These are phyloP conservation scores for Xylariaceae sp. DNA, from an alignment of 2,329 filamentous ascomycete genomes.

Conservation along the genomic window DNA sequence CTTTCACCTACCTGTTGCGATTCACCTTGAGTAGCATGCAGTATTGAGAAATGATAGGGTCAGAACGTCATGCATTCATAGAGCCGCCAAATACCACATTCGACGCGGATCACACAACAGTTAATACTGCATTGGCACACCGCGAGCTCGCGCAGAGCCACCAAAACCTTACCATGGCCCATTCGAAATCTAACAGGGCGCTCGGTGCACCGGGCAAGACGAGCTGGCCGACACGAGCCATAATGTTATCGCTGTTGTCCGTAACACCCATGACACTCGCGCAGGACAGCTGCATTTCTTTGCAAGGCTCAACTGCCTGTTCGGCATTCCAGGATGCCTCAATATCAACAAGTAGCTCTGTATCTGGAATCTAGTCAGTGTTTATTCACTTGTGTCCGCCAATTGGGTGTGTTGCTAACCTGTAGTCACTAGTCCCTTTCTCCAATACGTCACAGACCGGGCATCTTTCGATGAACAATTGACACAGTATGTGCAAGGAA, in stretches of 20 bases:
- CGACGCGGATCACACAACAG: conserved; percentile 8
- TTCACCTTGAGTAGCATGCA: conserved; percentile 16
- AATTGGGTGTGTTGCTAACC: conserved; percentile 6
- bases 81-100: conserved; percentile 12
- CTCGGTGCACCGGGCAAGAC: conserved; percentile 7
- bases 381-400: conserved; percentile 1
- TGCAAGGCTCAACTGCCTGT: conserved; percentile 31
- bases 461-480: conserved; percentile 75
- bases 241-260: conserved; percentile 19
- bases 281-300: conserved; percentile 29
- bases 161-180: conserved; percentile 11
- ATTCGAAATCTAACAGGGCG: conserved; percentile 3
- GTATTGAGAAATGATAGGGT: conserved; percentile 23
- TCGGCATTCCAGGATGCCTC: conserved; percentile 33
- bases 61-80: conserved; percentile 22
- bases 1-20: conserved; percentile 2
- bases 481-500: conserved; percentile 65
- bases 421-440: conserved; percentile 63
- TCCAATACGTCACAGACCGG: conserved; percentile 72
- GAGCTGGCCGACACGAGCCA: conserved; percentile 11
- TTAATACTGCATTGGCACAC: conserved; percentile 4
- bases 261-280: conserved; percentile 19
- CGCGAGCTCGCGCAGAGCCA: conserved; percentile 3
- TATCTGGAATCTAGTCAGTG: conserved; percentile 25
- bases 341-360: conserved; percentile 29